phyloP scores from a whole-genome alignment of 306 rosid genomes.

The Gillenia trifoliata region DNA sequence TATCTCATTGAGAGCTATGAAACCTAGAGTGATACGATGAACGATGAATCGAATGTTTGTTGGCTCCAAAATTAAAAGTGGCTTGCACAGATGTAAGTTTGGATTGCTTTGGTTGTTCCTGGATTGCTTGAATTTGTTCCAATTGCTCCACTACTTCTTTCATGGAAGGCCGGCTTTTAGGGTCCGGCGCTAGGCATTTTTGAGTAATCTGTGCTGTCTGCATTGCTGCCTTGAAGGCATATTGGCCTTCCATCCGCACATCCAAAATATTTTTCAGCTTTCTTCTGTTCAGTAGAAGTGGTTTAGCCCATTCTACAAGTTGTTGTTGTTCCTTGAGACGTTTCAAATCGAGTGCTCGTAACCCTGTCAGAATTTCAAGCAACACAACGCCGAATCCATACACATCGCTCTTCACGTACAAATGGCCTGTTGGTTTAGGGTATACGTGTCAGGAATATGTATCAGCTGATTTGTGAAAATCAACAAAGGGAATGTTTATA shows the following conservation, averaged over 20 bases:
- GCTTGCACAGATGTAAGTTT: constrained; percentile 5
- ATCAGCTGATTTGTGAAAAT: neutral
- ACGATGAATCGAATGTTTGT: neutral
- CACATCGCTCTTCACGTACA: constrained; percentile 85
- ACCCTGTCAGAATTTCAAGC: constrained; percentile 77
- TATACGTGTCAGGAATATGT: constrained; percentile 1
- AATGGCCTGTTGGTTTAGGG: constrained; percentile 56
- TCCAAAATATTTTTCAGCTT: constrained; percentile 55
- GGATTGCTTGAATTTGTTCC: constrained; percentile 46
- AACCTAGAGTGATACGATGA: constrained; percentile 4
- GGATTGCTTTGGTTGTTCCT: constrained; percentile 23
- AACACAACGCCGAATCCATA: constrained; percentile 88
- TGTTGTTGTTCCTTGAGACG: constrained; percentile 45
- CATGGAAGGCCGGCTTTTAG: constrained; percentile 73
- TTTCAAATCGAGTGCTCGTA: constrained; percentile 46
- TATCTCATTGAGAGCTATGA: constrained; percentile 6
- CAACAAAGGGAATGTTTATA: no score
- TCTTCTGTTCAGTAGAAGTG: constrained; percentile 34
- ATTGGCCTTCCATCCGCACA: constrained; percentile 57
- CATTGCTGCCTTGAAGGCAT: constrained; percentile 48
- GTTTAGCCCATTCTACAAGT: constrained; percentile 75
- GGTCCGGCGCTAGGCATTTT: constrained; percentile 57
- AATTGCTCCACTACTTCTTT: constrained; percentile 56
- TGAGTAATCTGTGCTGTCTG: constrained; percentile 48
- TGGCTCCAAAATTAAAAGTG: neutral